Conservation (phyloP, 169 alveolate species). For the Eimeria acervulina region DNA sequence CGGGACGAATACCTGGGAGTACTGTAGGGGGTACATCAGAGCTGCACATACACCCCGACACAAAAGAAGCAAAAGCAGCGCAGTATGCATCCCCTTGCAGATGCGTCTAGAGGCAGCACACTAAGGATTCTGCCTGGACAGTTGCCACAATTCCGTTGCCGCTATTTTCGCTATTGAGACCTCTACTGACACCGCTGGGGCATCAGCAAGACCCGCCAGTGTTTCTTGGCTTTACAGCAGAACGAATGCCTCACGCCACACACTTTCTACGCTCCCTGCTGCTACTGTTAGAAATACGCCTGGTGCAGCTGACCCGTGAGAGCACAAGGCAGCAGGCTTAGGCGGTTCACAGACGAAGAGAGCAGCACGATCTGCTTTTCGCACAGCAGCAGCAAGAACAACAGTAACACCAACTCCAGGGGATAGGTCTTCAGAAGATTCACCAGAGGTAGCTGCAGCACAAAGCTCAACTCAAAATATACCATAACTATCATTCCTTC, state of each 20-base stretch:
- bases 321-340: conserved; percentile 58
- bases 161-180: background rate
- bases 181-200: background rate
- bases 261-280: background rate
- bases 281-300: background rate
- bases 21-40: conserved; percentile 55
- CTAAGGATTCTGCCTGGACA: background rate
- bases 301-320: conserved; percentile 63
- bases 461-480: background rate
- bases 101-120: background rate
- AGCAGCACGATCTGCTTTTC: conserved; percentile 62
- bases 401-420: conserved; percentile 29
- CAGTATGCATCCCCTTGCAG: background rate
- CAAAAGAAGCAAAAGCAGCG: background rate
- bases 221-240: background rate
- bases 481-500: background rate
- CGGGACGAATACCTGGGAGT: conserved; percentile 73
- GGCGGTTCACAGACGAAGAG: conserved; percentile 70
- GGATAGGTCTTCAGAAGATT: conserved; percentile 19
- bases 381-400: conserved; percentile 51
- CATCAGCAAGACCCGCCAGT: background rate
- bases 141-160: background rate
- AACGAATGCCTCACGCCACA: background rate
- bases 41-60: conserved; percentile 25
- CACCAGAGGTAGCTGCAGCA: conserved; percentile 53